Conservation (phyloP, 2,329 filamentous ascomycete genomes). For the Chrysoporthe austroafricana region DNA sequence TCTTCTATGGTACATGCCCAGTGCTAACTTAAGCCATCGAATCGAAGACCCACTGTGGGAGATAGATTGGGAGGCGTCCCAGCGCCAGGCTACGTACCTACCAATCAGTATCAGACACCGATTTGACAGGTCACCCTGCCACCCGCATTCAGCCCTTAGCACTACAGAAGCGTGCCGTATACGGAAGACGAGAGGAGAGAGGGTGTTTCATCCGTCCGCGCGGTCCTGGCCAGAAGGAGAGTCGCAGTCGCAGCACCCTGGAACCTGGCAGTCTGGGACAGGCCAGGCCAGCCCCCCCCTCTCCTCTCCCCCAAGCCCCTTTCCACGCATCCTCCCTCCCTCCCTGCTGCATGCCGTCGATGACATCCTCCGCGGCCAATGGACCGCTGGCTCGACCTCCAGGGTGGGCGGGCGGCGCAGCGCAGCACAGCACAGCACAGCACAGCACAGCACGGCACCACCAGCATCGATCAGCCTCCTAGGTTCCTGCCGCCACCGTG, state of each 20-base stretch:
- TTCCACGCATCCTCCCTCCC: slow-evolving; percentile 16
- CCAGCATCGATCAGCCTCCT: neutral
- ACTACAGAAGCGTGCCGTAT: neutral
- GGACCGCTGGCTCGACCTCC: neutral
- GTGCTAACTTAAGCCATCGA: neutral
- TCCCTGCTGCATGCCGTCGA: slow-evolving; percentile 9
- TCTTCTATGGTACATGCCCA: neutral
- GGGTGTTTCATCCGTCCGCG: slow-evolving; percentile 18
- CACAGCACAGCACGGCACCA: neutral
- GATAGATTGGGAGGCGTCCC: slow-evolving; percentile 9
- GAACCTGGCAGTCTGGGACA: slow-evolving; percentile 6
- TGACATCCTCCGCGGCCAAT: slow-evolving; percentile 8
- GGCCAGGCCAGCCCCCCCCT: neutral
- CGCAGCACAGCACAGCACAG: neutral
- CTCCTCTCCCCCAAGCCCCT: neutral
- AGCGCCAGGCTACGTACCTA: neutral
- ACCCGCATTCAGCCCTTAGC: neutral
- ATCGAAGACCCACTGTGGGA: slow-evolving; percentile 1
- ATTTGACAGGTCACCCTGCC: slow-evolving; percentile 10
- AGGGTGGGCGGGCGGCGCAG: neutral
- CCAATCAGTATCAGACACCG: slow-evolving; percentile 9
- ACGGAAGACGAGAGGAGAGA: neutral
- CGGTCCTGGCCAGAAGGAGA: slow-evolving; percentile 9
- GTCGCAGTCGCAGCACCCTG: slow-evolving; percentile 1
- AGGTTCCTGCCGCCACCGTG: neutral